Percentiles rank a stretch among this genome's conserved stretches.
Conservation (phyloP, 2,329 filamentous ascomycete genomes). For the Alternaria gaisen region DNA sequence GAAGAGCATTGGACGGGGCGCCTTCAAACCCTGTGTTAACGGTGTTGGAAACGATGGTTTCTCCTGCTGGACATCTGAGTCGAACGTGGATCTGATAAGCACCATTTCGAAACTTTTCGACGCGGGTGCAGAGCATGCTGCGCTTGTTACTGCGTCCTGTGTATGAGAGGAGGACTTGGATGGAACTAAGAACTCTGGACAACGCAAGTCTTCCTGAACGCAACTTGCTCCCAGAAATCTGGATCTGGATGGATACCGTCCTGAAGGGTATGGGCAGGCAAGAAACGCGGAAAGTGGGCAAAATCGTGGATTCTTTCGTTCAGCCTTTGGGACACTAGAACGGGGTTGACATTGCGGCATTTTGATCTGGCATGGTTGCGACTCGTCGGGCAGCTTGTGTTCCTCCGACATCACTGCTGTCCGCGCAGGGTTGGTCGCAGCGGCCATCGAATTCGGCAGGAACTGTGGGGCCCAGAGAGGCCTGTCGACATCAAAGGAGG, state of each 20-base stretch:
- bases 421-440: not conserved
- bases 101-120: not conserved
- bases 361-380: not conserved
- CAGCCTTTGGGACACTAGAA: not conserved
- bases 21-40: not conserved
- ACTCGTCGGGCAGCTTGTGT: not conserved
- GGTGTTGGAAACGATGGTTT: too few species aligned
- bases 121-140: not conserved
- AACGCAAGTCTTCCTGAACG: not conserved
- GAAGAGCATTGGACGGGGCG: not conserved
- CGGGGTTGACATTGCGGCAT: not conserved
- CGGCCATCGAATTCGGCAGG: slow-evolving; percentile 16
- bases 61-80: not conserved
- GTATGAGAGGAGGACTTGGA: not conserved
- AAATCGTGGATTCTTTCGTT: not conserved
- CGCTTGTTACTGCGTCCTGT: not conserved
- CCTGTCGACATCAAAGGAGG: slow-evolving; percentile 18
- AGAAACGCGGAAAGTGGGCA: not conserved
- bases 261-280: not conserved
- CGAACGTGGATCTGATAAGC: not conserved
- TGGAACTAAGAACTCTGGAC: not conserved
- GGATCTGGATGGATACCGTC: not conserved
- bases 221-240: not conserved
- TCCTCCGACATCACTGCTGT: not conserved
- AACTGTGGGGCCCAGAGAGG: slow-evolving; percentile 39